phyloP scores from a whole-genome alignment of 2,329 filamentous ascomycete genomes.

The Fusarium tjaetaba region DNA sequence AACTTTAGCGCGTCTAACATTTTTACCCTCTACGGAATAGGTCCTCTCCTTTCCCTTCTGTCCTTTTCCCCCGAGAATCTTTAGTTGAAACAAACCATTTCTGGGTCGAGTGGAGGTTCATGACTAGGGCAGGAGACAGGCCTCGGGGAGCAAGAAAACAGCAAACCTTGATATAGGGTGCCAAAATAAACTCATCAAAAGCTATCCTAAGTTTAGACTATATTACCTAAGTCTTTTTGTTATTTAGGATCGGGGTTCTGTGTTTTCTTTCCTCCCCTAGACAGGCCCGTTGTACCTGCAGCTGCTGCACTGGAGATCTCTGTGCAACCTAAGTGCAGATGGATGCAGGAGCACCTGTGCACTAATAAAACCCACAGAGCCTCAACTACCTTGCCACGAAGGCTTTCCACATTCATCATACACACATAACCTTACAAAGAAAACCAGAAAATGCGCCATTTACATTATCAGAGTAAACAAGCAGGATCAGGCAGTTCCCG shows the following conservation, averaged over 20 bases:
- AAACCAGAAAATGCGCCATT: neutral
- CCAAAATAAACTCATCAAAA: too few relatives aligned
- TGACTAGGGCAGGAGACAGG: neutral
- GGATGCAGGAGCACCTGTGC: neutral
- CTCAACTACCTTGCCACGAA: neutral
- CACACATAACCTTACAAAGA: neutral
- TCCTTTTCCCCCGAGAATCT: slow-evolving; percentile 11
- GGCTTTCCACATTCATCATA: neutral
- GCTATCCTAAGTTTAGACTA: too few relatives aligned
- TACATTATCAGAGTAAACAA: neutral
- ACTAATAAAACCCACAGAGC: slow-evolving; percentile 16
- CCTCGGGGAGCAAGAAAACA: too few relatives aligned
- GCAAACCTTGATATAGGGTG: too few relatives aligned
- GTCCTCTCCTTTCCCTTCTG: slow-evolving; percentile 9
- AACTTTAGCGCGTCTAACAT: slow-evolving; percentile 11
- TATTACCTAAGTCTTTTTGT: too few relatives aligned
- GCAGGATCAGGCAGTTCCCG: neutral
- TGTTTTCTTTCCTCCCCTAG: too few relatives aligned
- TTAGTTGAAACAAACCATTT: slow-evolving; percentile 25
- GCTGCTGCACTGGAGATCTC: slow-evolving; percentile 17
- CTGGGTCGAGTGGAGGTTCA: slow-evolving; percentile 16
- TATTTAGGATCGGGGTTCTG: too few relatives aligned
- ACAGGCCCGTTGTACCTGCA: slow-evolving; percentile 6
- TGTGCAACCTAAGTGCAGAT: neutral
- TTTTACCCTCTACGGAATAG: neutral